Conservation (phyloP, 2,329 filamentous ascomycete species). For the Cercospora berteroae region DNA sequence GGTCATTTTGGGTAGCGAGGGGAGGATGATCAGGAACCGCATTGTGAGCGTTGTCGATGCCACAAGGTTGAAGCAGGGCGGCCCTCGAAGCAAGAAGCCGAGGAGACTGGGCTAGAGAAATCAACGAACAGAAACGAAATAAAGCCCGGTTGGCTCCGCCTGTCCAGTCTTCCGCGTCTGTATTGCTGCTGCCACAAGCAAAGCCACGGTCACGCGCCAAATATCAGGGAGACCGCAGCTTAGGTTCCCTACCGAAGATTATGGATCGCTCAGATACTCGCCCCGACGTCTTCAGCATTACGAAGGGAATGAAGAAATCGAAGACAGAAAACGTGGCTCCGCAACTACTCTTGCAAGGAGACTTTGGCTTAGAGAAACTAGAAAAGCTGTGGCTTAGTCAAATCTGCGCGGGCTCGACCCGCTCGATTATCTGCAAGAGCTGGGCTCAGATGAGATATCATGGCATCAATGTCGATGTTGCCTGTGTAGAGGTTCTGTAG, state of each 20-base stretch:
- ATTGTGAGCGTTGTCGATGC: conserved; percentile 79
- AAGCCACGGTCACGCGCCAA: neutral
- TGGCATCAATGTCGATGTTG: neutral
- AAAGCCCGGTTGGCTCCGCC: neutral
- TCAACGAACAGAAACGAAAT: neutral
- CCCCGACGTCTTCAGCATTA: neutral
- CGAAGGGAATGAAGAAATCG: neutral
- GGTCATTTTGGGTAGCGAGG: conserved; percentile 82
- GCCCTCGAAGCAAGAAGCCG: conserved; percentile 77
- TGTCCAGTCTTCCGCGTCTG: neutral
- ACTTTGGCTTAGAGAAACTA: neutral
- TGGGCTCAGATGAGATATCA: neutral
- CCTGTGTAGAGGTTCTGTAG: neutral
- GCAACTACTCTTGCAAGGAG: neutral
- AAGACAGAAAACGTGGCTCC: neutral
- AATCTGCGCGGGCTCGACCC: neutral
- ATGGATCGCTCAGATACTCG: neutral
- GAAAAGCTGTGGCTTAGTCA: neutral
- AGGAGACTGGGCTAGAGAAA: conserved; percentile 67
- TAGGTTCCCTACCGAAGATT: neutral
- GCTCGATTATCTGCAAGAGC: neutral
- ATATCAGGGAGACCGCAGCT: neutral
- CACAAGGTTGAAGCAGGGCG: conserved; percentile 93
- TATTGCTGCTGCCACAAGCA: neutral
- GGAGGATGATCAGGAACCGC: conserved; percentile 68